These are phyloP conservation scores for Phycomyces blakesleeanus DNA, from an alignment of 192 early-diverging fungal species.

Conservation along the genomic window DNA sequence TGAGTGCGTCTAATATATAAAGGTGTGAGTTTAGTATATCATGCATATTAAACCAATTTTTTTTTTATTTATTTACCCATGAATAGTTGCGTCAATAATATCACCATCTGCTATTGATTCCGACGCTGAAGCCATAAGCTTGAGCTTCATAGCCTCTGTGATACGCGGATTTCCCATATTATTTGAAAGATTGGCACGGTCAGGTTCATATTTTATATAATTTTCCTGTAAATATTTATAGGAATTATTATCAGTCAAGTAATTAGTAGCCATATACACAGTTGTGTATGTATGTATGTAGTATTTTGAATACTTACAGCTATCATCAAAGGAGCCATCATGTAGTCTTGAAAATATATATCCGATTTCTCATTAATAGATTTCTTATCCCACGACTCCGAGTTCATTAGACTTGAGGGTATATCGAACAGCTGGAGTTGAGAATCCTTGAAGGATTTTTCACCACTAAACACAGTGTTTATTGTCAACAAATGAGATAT, in stretches of 20 bases:
- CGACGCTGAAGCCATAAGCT: slow-evolving; percentile 69
- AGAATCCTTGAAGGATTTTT: slow-evolving; percentile 23
- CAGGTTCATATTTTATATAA: slow-evolving; percentile 31
- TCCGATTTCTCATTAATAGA: slow-evolving; percentile 76
- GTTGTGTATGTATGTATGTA: background rate
- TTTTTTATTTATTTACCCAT: slow-evolving; percentile 33
- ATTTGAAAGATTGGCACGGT: too few relatives aligned
- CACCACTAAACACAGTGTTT: slow-evolving; percentile 13
- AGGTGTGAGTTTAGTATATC: background rate
- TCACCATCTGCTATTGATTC: slow-evolving; percentile 79
- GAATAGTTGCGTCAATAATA: slow-evolving; percentile 65
- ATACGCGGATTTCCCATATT: too few relatives aligned
- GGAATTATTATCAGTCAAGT: background rate
- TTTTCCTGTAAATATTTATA: slow-evolving; percentile 25
- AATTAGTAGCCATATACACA: background rate
- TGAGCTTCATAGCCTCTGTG: slow-evolving; percentile 37
- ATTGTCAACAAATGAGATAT: background rate
- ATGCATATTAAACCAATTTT: background rate
- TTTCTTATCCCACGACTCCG: slow-evolving; percentile 35
- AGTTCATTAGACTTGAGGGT: slow-evolving; percentile 56
- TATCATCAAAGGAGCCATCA: slow-evolving; percentile 86
- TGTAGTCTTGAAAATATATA: slow-evolving; percentile 88
- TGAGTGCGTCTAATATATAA: slow-evolving; percentile 55
- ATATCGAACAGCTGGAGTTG: slow-evolving; percentile 74
- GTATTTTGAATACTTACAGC: slow-evolving; percentile 50